These are phyloP conservation scores for Straminergon stramineum DNA, from an alignment of 225 moss, liverwort and hornwort species.

Conservation along the genomic window DNA sequence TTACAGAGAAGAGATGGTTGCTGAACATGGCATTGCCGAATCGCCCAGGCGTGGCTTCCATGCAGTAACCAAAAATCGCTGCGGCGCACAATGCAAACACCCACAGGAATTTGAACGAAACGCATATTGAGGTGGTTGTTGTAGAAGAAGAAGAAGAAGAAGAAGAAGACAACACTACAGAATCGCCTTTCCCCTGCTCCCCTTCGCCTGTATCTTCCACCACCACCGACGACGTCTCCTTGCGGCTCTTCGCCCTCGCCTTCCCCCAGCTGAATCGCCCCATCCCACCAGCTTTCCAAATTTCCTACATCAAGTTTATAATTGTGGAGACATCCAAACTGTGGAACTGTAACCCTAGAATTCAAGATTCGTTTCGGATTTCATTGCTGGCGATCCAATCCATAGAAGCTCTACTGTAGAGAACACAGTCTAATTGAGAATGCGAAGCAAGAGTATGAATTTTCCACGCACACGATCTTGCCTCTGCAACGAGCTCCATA, in stretches of 20 bases:
- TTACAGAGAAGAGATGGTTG: slow-evolving; percentile 31
- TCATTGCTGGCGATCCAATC: neutral
- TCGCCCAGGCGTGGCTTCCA: slow-evolving; percentile 31
- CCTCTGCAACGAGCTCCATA: neutral
- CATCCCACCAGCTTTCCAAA: neutral
- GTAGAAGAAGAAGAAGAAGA: neutral
- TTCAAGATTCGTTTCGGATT: neutral
- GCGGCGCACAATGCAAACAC: slow-evolving; percentile 27
- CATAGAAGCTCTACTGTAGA: too few species aligned
- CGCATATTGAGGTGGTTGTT: neutral
- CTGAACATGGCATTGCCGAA: slow-evolving; percentile 45
- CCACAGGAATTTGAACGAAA: slow-evolving; percentile 8
- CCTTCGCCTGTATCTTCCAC: neutral
- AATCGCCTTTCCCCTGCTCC: slow-evolving; percentile 14
- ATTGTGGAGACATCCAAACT: neutral
- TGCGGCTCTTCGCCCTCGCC: slow-evolving; percentile 37
- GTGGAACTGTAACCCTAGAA: neutral
- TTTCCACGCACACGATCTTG: neutral
- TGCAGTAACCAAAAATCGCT: slow-evolving; percentile 21
- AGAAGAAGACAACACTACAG: neutral
- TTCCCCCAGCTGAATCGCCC: slow-evolving; percentile 47
- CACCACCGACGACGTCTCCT: neutral
- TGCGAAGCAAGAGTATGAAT: neutral
- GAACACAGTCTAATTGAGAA: neutral
- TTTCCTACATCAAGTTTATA: neutral